Evolutionary conservation across 345 rosid genomes (phyloP), one percentile per base, ranked within the genome.

Genomic region (Barbarea vulgaris): DNA sequence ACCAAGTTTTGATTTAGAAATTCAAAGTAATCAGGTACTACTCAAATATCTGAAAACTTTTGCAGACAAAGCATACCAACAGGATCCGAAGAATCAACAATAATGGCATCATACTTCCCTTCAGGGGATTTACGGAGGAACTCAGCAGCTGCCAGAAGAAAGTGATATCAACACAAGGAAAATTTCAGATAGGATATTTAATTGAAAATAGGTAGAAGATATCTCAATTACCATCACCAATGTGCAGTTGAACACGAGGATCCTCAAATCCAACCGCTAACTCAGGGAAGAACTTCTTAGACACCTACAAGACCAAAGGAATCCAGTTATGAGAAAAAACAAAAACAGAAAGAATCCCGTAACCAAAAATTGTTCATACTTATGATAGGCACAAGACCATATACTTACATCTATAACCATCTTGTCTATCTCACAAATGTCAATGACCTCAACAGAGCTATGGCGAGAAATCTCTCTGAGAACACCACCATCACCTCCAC

Each of bases 401-500:
- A 19, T 9, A 68, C 97, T 87, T 83, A 95, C 99, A 85, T 92
- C 98, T 72, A 95, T 88, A 68, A 95, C 99, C 97, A 95, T 87
- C 75, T 81, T 75, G 86, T 95, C 99, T 76, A 92, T 95, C 86
- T 95, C 99, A 79, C 98, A 95, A 44, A 92, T 95, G 74, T 90
- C 98, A 69, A 95, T 92, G 37, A 47, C 85, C 87, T 95, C 94
- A 53, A 92, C 97, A 47, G 99, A 89, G 64, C 82, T 83, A 56
- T 92, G 99, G 51, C 93, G 93, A 79, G 98, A 81, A 78, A 95
- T 82, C 84, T 95, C 99, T 69, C 94, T 75, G 24, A 92, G 96
- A 77, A 92, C 98, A 11, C 97, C 99, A 46, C 99, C 99, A 77
- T 95, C 99, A 77, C 98, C 99, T 48, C 99, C 99, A 64, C 99